phyloP scores from a whole-genome alignment of 139 green algal species.

The Coccomyxa sp. region DNA sequence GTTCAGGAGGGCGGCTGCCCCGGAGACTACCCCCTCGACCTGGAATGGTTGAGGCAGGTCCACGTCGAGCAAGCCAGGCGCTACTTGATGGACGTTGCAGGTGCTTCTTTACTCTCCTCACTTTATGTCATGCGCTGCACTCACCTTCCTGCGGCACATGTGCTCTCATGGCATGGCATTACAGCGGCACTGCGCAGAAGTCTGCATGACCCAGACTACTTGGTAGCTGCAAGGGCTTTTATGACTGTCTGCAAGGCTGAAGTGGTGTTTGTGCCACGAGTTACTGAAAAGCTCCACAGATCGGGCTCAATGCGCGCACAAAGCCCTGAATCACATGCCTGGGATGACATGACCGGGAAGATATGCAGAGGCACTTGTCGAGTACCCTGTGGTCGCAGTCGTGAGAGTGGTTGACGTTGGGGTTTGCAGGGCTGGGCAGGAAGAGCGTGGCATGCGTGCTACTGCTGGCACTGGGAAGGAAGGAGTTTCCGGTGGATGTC shows the following conservation, averaged over 20 bases:
- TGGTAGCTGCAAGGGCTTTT: no score
- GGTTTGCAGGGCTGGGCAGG: conserved; percentile 48
- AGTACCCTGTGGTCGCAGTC: no score
- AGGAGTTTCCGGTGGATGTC: conserved; percentile 73
- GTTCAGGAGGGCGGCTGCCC: no score
- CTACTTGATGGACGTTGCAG: conserved; percentile 52
- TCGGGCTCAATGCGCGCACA: no score
- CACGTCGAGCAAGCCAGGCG: conserved; percentile 28
- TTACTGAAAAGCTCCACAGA: no score
- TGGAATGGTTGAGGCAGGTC: conserved; percentile 65
- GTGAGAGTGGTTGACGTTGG: no score
- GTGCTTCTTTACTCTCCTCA: conserved; percentile 5
- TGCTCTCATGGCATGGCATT: background rate
- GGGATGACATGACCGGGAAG: no score
- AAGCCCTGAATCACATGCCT: no score
- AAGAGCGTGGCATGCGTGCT: conserved; percentile 75
- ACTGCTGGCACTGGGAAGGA: conserved; percentile 52
- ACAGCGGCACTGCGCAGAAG: background rate
- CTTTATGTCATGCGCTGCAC: background rate
- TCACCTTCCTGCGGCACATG: background rate
- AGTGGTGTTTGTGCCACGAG: no score
- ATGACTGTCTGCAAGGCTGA: no score
- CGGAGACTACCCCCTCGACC: background rate
- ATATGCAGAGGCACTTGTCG: no score
- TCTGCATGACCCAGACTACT: no score